These are phyloP conservation scores for Petunia secreta DNA, from an alignment of 257 asterid genomes.

Conservation along the genomic window DNA sequence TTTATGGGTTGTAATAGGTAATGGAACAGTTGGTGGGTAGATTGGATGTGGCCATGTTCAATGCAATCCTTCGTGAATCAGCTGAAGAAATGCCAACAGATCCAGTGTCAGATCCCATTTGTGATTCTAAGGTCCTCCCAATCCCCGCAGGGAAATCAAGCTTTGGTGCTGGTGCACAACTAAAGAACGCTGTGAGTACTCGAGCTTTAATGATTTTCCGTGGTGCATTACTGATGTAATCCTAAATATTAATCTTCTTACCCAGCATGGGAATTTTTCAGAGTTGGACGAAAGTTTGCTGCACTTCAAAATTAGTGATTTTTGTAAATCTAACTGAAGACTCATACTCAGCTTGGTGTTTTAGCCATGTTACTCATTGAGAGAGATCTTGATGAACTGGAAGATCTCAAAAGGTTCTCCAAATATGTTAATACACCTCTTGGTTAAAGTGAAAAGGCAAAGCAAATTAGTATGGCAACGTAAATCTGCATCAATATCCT, in stretches of 20 bases:
- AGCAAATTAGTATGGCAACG: not conserved
- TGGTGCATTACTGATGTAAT: conserved; percentile 20
- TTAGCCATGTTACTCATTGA: not conserved
- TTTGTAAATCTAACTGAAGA: not conserved
- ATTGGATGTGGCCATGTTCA: conserved; percentile 94
- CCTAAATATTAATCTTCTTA: not conserved
- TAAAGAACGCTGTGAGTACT: conserved; percentile 83
- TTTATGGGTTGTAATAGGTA: conserved; percentile 47
- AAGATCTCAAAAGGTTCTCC: not conserved
- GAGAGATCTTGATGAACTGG: not conserved
- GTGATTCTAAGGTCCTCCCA: conserved; percentile 80
- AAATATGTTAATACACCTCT: not conserved
- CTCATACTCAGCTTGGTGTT: not conserved
- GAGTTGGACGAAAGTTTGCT: not conserved
- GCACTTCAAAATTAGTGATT: conserved; percentile 5
- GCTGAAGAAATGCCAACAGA: conserved; percentile 86
- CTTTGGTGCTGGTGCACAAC: conserved; percentile 86
- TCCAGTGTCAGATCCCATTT: conserved; percentile 93
- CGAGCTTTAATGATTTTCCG: not conserved
- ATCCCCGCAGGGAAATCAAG: conserved; percentile 80
- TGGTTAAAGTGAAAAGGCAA: not conserved
- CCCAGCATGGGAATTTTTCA: not conserved
- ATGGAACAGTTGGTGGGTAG: conserved; percentile 92
- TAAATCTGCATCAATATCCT: not conserved
- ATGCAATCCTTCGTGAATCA: conserved; percentile 88